phyloP scores from a whole-genome alignment of 768 basidiomycete genomes.

The Xerocomellus chrysenteron region DNA sequence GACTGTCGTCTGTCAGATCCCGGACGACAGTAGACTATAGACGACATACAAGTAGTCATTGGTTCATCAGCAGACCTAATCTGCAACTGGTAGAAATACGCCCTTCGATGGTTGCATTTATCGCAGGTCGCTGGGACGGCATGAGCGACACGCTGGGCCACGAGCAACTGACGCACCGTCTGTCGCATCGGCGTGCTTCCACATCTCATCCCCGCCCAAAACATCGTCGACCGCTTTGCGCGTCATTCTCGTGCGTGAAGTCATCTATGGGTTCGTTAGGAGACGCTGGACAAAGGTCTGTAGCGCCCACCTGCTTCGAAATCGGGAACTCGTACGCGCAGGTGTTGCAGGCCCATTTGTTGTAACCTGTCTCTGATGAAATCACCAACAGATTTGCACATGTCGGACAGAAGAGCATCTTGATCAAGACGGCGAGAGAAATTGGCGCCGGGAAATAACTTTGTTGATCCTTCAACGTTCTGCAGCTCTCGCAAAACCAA shows the following conservation, averaged over 20 bases:
- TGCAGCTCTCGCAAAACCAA: background rate
- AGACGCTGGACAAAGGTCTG: too few relatives aligned
- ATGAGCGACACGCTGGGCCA: background rate
- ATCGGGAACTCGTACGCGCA: slow-evolving; percentile 87
- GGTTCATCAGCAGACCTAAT: slow-evolving; percentile 93
- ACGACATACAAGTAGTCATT: slow-evolving; percentile 55
- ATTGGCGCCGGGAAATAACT: background rate
- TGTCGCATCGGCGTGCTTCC: slow-evolving; percentile 91
- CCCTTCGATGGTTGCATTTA: slow-evolving; percentile 82
- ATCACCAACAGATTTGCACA: slow-evolving; percentile 87
- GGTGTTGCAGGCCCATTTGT: slow-evolving; percentile 92
- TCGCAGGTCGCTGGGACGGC: slow-evolving; percentile 48
- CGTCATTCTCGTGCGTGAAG: slow-evolving; percentile 79
- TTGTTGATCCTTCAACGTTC: background rate
- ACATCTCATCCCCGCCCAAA: slow-evolving; percentile 88
- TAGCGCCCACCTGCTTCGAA: slow-evolving; percentile 22
- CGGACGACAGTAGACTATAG: background rate
- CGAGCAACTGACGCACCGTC: slow-evolving; percentile 47
- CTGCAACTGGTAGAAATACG: slow-evolving; percentile 95
- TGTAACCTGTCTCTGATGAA: slow-evolving; percentile 72
- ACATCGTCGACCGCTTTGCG: slow-evolving; percentile 96
- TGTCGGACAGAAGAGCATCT: slow-evolving; percentile 89
- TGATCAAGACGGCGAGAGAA: background rate
- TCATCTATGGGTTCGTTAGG: slow-evolving; percentile 60
- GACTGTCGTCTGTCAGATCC: slow-evolving; percentile 38